Conservation (phyloP, 2,329 filamentous ascomycete species). For the Neurospora sp. region DNA sequence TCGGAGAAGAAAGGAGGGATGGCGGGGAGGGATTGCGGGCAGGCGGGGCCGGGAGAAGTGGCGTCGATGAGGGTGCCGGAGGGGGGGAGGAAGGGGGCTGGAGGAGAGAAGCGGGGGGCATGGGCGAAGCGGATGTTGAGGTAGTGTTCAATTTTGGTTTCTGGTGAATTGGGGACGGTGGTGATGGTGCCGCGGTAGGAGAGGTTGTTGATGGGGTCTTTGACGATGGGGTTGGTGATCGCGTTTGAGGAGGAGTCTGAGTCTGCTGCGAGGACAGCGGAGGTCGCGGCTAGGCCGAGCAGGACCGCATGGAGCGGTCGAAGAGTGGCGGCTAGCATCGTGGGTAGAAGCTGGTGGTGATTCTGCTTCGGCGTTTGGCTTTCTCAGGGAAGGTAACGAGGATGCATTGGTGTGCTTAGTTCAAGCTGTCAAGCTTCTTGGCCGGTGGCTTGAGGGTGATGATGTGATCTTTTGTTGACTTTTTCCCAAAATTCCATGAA, state of each 20-base stretch:
- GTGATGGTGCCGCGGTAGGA: slow-evolving; percentile 11
- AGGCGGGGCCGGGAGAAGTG: slow-evolving; percentile 17
- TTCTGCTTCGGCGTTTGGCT: neutral
- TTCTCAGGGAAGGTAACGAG: neutral
- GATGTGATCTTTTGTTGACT: neutral
- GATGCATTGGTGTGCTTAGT: neutral
- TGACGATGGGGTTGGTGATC: neutral
- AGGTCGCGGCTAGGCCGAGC: neutral
- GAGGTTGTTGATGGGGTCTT: slow-evolving; percentile 1
- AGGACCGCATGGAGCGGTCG: neutral
- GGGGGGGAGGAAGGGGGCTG: slow-evolving; percentile 16
- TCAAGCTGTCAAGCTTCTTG: neutral
- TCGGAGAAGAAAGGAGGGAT: slow-evolving; percentile 19
- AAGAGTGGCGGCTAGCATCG: neutral
- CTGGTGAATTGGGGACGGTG: neutral
- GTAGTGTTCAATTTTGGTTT: slow-evolving; percentile 17
- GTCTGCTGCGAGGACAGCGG: neutral
- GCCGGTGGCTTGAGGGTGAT: neutral
- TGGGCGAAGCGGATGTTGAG: slow-evolving; percentile 20
- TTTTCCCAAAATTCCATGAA: neutral
- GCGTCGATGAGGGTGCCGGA: slow-evolving; percentile 17
- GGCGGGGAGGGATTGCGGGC: slow-evolving; percentile 17
- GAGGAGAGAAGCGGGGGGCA: slow-evolving; percentile 22
- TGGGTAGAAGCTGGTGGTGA: neutral
- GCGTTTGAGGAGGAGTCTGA: too few species aligned